Conservation (phyloP, 306 rosid genomes). For the Psophocarpus tetragonolobus region DNA sequence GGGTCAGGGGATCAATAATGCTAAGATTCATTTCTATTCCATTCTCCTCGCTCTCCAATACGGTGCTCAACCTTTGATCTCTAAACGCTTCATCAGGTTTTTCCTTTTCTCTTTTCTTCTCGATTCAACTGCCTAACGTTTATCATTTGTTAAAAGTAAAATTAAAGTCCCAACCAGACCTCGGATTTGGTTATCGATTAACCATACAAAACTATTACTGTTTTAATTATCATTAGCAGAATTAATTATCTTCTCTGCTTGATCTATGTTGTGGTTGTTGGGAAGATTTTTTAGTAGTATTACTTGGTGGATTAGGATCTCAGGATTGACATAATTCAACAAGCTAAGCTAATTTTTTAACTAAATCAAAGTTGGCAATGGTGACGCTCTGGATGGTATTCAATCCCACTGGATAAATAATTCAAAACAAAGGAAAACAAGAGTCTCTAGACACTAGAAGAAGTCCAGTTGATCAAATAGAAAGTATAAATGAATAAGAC, state of each 20-base stretch:
- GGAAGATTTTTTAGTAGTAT: not conserved
- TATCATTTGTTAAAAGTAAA: not conserved
- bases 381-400: constrained; percentile 14
- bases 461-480: not conserved
- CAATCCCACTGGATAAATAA: not conserved
- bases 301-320: not conserved
- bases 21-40: constrained; percentile 66
- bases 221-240: not conserved
- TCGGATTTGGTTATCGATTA: not conserved
- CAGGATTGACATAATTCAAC: constrained; percentile 6
- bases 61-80: constrained; percentile 95
- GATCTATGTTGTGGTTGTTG: constrained; percentile 7
- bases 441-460: constrained; percentile 7
- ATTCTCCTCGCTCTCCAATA: constrained; percentile 84
- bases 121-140: not conserved
- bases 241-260: not conserved
- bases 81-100: constrained; percentile 80
- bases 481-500: not conserved
- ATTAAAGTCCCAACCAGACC: not conserved
- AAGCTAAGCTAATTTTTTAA: not conserved
- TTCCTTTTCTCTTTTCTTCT: not conserved
- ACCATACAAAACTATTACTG: not conserved
- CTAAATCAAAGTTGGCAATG: not conserved
- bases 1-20: constrained; percentile 25
- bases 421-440: not conserved